Conservation (phyloP, 768 basidiomycete species). For the Boletus edulis region DNA sequence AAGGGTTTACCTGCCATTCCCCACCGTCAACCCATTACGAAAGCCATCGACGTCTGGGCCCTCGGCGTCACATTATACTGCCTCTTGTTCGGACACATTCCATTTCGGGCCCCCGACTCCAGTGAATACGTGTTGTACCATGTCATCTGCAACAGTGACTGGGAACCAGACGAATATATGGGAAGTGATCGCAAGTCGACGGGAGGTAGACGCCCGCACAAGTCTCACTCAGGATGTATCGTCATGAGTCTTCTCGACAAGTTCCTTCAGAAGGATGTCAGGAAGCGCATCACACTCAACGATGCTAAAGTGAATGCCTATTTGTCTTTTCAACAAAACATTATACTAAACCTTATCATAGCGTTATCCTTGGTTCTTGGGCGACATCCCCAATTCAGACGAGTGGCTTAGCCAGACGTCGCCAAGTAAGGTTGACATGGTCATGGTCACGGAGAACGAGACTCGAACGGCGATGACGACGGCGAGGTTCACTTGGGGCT, state of each 20-base stretch:
- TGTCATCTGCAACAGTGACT: conserved; percentile 75
- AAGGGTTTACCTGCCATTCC: conserved; percentile 22
- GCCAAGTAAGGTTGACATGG: conserved; percentile 44
- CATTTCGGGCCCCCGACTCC: conserved; percentile 59
- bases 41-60: conserved; percentile 97
- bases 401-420: conserved; percentile 70
- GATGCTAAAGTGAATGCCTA: conserved; percentile 69
- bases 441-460: conserved; percentile 73
- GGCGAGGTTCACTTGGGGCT: conserved; percentile 61
- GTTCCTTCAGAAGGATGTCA: conserved; percentile 79
- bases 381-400: conserved; percentile 61
- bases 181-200: conserved; percentile 66
- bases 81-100: conserved; percentile 83
- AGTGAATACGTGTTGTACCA: conserved; percentile 78
- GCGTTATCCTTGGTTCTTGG: conserved; percentile 64
- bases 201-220: conserved; percentile 53
- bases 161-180: conserved; percentile 65
- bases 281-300: conserved; percentile 70
- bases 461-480: conserved; percentile 69
- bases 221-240: conserved; percentile 51
- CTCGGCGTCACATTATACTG: conserved; percentile 95
- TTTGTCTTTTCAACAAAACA: not conserved
- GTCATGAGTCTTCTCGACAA: conserved; percentile 71
- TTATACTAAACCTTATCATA: conserved; percentile 25
- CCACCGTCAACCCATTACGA: conserved; percentile 64